phyloP scores from a whole-genome alignment of 208 protist genomes.

The Acanthamoeba healyi region DNA sequence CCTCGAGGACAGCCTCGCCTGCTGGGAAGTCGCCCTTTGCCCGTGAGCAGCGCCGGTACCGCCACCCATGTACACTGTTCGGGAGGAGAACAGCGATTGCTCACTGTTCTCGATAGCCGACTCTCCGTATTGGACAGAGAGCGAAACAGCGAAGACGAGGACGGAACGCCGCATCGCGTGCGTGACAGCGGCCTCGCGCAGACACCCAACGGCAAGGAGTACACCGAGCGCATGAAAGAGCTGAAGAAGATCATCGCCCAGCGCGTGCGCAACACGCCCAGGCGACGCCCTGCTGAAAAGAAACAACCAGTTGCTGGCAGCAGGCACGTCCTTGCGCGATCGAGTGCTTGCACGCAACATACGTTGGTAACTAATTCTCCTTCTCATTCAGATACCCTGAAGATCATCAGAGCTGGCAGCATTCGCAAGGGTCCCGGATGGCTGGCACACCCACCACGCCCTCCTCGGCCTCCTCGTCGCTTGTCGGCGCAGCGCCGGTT shows the following conservation, averaged over 20 bases:
- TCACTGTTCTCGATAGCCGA: neutral
- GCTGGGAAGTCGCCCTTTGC: neutral
- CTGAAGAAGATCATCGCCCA: slow-evolving; percentile 41
- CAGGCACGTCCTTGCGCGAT: too few species aligned
- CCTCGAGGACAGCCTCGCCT: neutral
- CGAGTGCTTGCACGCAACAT: too few species aligned
- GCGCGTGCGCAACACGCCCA: slow-evolving; percentile 22
- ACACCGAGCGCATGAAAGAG: slow-evolving; percentile 36
- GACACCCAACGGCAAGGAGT: slow-evolving; percentile 10
- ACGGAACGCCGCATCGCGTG: neutral
- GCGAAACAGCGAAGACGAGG: neutral
- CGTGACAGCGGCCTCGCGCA: neutral
- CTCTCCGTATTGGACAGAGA: slow-evolving; percentile 6
- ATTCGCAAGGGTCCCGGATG: neutral
- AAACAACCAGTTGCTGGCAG: neutral
- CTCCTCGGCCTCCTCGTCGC: slow-evolving; percentile 8
- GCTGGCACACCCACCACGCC: neutral
- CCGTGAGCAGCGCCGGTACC: slow-evolving; percentile 16
- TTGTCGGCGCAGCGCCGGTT: neutral
- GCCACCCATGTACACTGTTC: neutral
- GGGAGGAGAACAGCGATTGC: neutral
- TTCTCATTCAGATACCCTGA: neutral
- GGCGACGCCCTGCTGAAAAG: neutral
- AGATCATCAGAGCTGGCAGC: neutral
- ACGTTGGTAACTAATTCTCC: too few species aligned